Conservation (phyloP, 176 grass and related monocot species). For the Pontederia crassipes region DNA sequence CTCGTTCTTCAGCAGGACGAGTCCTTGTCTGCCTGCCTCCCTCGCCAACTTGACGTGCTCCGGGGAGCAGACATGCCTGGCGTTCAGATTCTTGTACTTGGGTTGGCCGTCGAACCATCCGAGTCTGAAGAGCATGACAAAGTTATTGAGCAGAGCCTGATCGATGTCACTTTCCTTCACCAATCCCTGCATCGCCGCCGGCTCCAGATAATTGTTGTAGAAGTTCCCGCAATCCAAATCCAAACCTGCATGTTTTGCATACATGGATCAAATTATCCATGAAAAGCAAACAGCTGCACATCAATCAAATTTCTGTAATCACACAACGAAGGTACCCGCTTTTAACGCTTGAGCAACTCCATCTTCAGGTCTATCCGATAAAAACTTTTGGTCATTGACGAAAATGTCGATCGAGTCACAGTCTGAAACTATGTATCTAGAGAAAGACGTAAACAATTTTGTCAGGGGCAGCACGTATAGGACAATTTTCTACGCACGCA, state of each 20-base stretch:
- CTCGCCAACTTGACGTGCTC: conserved; percentile 68
- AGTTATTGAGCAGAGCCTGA: conserved; percentile 79
- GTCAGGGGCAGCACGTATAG: neutral
- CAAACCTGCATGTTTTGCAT: conserved; percentile 34
- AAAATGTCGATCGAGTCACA: neutral
- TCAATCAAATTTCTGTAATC: too few species aligned
- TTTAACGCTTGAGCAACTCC: neutral
- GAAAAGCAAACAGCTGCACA: neutral
- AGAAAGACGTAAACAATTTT: neutral
- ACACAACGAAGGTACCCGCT: neutral
- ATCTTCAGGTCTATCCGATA: neutral
- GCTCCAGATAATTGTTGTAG: conserved; percentile 47
- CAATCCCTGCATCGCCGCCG: conserved; percentile 59
- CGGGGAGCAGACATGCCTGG: conserved; percentile 69
- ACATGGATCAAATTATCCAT: too few species aligned
- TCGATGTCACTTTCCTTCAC: conserved; percentile 52
- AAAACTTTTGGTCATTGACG: neutral
- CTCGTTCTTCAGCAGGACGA: conserved; percentile 88
- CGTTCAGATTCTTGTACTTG: conserved; percentile 48
- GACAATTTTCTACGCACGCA: neutral
- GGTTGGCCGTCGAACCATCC: conserved; percentile 95
- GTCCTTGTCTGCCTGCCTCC: conserved; percentile 72
- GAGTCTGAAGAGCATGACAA: conserved; percentile 65
- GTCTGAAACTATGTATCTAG: conserved; percentile 1
- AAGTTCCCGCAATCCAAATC: conserved; percentile 88